Conservation (phyloP, 306 rosid genomes). For the Abrus precatorius region DNA sequence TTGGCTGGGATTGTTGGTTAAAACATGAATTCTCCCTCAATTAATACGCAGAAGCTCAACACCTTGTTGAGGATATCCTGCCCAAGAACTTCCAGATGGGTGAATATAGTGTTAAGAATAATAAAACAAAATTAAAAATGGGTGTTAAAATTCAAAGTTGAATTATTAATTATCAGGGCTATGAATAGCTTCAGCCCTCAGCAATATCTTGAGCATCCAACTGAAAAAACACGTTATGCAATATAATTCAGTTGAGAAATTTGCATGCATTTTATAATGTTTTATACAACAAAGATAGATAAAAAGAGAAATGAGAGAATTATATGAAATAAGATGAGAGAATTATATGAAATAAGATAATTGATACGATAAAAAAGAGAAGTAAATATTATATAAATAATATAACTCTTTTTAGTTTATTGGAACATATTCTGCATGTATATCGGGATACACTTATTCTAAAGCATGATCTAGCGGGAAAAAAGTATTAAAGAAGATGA, state of each 20-base stretch:
- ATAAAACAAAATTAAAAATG: neutral
- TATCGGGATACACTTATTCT: neutral
- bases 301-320: too few relatives aligned
- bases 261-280: too few relatives aligned
- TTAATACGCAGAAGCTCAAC: neutral
- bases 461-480: conserved; percentile 7
- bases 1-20: neutral
- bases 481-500: conserved; percentile 3
- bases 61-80: neutral
- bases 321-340: too few relatives aligned
- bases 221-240: neutral
- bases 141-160: too few relatives aligned
- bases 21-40: neutral
- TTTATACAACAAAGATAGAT: too few relatives aligned
- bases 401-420: too few relatives aligned
- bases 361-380: too few relatives aligned
- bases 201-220: neutral
- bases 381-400: too few relatives aligned
- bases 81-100: neutral
- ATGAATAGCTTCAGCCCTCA: neutral
- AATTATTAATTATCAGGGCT: neutral
- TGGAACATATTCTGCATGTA: too few relatives aligned
- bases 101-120: neutral
- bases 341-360: too few relatives aligned
- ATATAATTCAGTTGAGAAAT: neutral